Base-by-base conservation (phyloP, 495 filamentous ascomycete species). In the Parathielavia hyrcaniae region DNA sequence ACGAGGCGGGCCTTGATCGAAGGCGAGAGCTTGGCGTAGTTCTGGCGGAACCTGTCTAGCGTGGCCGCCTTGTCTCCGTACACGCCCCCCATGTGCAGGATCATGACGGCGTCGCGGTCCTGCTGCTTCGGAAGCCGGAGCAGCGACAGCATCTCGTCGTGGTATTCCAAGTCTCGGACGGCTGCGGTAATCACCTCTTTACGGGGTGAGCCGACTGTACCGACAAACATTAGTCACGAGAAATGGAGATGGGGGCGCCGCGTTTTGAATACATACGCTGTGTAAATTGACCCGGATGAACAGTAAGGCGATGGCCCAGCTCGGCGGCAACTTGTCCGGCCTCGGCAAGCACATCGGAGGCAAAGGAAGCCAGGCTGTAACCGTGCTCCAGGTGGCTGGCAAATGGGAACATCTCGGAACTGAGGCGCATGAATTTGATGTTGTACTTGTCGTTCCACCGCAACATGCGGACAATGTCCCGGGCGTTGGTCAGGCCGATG, bases 371-470 rank as follows among this genome's bases (percentile, higher is more conserved):
- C 12, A 97, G 77, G 61, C 85, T 88, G 67, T 97, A 98, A 0
- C 91, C 93, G 61, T 95, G 90, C 56, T 87, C 86, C 26, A 79
- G 77, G 62, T 97, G 91, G 50, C 87, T 92, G 0, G 93, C 91
- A 68, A 97, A 97, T 0, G 92, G 93, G 59, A 97, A 97, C 89
- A 96, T 96, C 66, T 96, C 93, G 62, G 87, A 93, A 62, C 87
- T 92, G 19, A 97, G 77, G 4, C 92, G 85, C 78, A 97, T 79
- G 69, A 98, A 95, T 66, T 87, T 93, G 73, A 97, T 97, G 41
- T 83, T 85, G 57, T 93, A 97, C 54, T 83, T 85, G 58, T 96
- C 90, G 66, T 97, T 97, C 93, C 93, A 98, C 2, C 85, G 80
- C 20, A 97, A 64, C 78, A 97, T 85, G 66, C 95, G 96, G 36